phyloP scores from a whole-genome alignment of 305 asterid genomes.

The Ilex paraguariensis region DNA sequence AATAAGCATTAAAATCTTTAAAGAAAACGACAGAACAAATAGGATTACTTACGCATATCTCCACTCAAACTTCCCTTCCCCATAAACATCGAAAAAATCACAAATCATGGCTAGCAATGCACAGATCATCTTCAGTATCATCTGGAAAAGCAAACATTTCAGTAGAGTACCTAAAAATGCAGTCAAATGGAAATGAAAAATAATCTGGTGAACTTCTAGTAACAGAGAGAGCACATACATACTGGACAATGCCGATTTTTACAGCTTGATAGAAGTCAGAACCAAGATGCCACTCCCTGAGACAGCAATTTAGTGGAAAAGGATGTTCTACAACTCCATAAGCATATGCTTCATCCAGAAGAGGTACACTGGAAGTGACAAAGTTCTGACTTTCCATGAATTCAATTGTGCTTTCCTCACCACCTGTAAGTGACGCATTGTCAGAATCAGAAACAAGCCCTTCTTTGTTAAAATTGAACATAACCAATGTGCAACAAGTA shows the following conservation, averaged over 20 bases:
- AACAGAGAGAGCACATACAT: slow-evolving; percentile 40
- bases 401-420: slow-evolving; percentile 76
- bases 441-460: too few species aligned
- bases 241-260: slow-evolving; percentile 94
- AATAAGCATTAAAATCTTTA: slow-evolving; percentile 2
- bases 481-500: background rate
- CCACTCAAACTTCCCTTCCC: slow-evolving; percentile 97
- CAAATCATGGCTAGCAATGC: slow-evolving; percentile 78
- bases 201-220: too few species aligned
- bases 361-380: slow-evolving; percentile 64
- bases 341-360: slow-evolving; percentile 87
- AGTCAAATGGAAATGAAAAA: too few species aligned
- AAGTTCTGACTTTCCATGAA: slow-evolving; percentile 76
- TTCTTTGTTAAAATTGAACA: too few species aligned
- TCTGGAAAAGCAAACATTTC: slow-evolving; percentile 44
- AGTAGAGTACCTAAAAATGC: background rate
- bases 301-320: slow-evolving; percentile 70
- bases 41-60: slow-evolving; percentile 72
- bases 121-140: slow-evolving; percentile 91
- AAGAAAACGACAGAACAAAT: background rate
- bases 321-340: slow-evolving; percentile 90
- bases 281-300: slow-evolving; percentile 78
- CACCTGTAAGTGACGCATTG: slow-evolving; percentile 49
- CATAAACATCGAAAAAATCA: slow-evolving; percentile 69
- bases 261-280: slow-evolving; percentile 91